Evolutionary conservation across 441 rosid species (phyloP), one percentile per base, ranked within the genome.

Genomic region (Metrosideros polymorpha): DNA sequence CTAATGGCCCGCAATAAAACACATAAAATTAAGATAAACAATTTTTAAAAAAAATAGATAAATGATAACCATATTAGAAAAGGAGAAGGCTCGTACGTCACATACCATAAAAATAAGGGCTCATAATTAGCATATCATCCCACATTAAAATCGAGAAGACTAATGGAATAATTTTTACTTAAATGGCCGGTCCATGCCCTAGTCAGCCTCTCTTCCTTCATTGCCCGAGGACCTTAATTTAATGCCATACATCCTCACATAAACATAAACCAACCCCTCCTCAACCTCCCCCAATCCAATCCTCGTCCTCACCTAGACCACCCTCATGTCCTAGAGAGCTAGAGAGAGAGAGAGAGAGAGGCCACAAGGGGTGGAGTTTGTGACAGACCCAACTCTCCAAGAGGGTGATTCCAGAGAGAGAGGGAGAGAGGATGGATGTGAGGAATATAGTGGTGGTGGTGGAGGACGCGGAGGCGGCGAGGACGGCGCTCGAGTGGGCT

Each of bases 401-500:
- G n/a, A 56, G 15, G 53, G 13, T 25, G 6, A 17, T 39, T 45
- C 61, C 35, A 59, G 8, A 43, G 35, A 57, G 71, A 9, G 45
- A 25, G 49, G 55, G 7, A 2, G 25, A 8, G 39, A 2, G 15
- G 45, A 51, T 71, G 79, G 84, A 83, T 0, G 53, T 49, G 82
- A 84, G 53, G 77, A 57, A 47, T 56, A 51, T 84, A 61, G 76
- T 0, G 54, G 82, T 84, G 54, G 25, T 61, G 86, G 76, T 49
- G 53, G 82, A 63, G 77, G 75, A 84, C 17, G 82, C 25, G 42
- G 77, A 61, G 47, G 53, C 77, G 35, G 82, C 86, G 29, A 57
- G 86, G 86, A 63, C 76, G 86, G 77, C 54, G 30, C 84, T 86
- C 6, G 22, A 51, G 59, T 86, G 87, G 87, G 87, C 87, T 19